phyloP scores from a whole-genome alignment of 2,329 filamentous ascomycete genomes.

The Colletotrichum lini region DNA sequence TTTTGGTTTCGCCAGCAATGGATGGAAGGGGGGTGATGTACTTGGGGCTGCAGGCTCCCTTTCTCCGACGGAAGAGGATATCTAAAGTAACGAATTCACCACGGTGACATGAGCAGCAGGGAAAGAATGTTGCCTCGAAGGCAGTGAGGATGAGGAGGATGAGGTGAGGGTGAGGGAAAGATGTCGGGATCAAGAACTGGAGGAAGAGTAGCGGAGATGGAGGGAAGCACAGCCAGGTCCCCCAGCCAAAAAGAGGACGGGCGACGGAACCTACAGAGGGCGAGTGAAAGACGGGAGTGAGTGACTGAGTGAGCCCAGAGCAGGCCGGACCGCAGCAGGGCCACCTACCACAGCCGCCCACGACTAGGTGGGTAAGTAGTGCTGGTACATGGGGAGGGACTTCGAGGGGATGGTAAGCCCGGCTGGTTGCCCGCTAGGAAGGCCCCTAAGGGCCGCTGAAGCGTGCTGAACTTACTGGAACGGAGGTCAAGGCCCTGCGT shows the following conservation, averaged over 20 bases:
- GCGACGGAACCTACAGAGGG: constrained; percentile 25
- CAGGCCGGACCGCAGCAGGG: constrained; percentile 39
- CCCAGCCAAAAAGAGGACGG: constrained; percentile 27
- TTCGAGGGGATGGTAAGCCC: neutral
- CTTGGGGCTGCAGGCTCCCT: neutral
- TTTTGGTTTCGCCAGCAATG: constrained; percentile 30
- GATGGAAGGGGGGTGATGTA: constrained; percentile 16
- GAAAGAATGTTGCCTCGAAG: constrained; percentile 20
- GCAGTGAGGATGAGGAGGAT: constrained; percentile 28
- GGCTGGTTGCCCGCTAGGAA: neutral
- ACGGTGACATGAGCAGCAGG: constrained; percentile 7
- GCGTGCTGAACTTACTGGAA: neutral
- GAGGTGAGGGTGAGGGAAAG: constrained; percentile 35
- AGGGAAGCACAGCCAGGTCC: constrained; percentile 33
- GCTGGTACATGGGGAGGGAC: neutral
- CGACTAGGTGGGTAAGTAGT: constrained; percentile 20
- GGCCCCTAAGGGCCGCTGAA: constrained; percentile 28
- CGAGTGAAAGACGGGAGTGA: constrained; percentile 1
- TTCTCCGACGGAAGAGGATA: constrained; percentile 14
- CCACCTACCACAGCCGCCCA: constrained; percentile 22
- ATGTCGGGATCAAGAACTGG: constrained; percentile 34
- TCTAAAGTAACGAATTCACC: neutral
- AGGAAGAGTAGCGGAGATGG: constrained; percentile 30
- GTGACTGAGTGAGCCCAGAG: constrained; percentile 24
- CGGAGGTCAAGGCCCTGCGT: neutral